phyloP scores from a whole-genome alignment of 2,329 filamentous ascomycete species.

The Reticulascus tulasneorum region DNA sequence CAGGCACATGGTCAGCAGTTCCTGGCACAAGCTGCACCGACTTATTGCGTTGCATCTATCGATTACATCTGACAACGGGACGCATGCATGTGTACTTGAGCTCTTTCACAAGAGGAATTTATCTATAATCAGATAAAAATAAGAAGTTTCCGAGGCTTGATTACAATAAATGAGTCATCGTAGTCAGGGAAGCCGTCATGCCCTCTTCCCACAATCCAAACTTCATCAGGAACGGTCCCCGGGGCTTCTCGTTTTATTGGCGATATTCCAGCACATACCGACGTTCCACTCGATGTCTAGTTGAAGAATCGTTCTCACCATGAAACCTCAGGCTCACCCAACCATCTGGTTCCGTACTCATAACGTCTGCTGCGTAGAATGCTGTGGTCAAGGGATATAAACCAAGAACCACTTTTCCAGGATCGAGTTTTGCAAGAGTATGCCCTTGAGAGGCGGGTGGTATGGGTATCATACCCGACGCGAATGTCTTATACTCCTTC shows the following conservation, averaged over 20 bases:
- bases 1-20: too few relatives aligned
- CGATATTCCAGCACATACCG: slow-evolving; percentile 74
- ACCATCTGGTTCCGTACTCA: slow-evolving; percentile 56
- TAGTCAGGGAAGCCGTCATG: too few relatives aligned
- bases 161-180: too few relatives aligned
- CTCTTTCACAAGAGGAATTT: too few relatives aligned
- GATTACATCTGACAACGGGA: too few relatives aligned
- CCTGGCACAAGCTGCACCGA: too few relatives aligned
- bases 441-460: slow-evolving; percentile 48
- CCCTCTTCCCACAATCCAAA: background rate
- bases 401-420: slow-evolving; percentile 70
- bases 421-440: slow-evolving; percentile 56
- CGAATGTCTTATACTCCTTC: slow-evolving; percentile 66
- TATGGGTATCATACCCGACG: slow-evolving; percentile 74
- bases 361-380: slow-evolving; percentile 80
- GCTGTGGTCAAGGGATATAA: slow-evolving; percentile 81
- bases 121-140: too few relatives aligned
- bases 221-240: background rate
- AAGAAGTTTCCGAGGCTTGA: too few relatives aligned
- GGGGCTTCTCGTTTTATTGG: slow-evolving; percentile 17
- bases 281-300: slow-evolving; percentile 70
- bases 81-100: too few relatives aligned
- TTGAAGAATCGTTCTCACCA: slow-evolving; percentile 70
- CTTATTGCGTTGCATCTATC: too few relatives aligned
- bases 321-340: slow-evolving; percentile 69